Conservation (phyloP, 2,329 filamentous ascomycete genomes). For the Fusarium siculi region DNA sequence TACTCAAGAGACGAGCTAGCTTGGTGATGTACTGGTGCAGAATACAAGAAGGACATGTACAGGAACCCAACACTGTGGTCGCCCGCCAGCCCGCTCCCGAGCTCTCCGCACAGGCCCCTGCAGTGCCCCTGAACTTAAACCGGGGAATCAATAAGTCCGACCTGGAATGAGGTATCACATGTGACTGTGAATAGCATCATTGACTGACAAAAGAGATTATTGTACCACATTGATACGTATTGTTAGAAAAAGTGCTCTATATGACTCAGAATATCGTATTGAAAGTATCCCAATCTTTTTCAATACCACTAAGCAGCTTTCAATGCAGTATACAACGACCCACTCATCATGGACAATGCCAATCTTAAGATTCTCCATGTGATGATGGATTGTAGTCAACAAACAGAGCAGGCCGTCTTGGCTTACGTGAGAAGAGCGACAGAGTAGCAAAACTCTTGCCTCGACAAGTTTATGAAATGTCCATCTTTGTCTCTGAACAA, state of each 20-base stretch:
- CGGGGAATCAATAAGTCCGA: conserved; percentile 34
- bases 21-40: not conserved
- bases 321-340: not conserved
- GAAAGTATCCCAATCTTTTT: no score
- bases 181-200: conserved; percentile 19
- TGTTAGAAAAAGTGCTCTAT: not conserved
- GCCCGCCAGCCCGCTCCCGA: conserved; percentile 27
- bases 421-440: not conserved
- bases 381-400: not conserved
- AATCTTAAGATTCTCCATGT: not conserved
- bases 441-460: not conserved
- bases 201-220: not conserved
- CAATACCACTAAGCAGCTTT: not conserved
- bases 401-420: not conserved
- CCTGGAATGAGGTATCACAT: conserved; percentile 13
- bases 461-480: not conserved
- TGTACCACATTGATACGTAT: not conserved
- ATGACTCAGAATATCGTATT: not conserved
- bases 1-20: not conserved
- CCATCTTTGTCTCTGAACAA: not conserved
- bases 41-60: conserved; percentile 2
- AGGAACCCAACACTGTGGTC: conserved; percentile 1
- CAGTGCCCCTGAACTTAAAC: conserved; percentile 26
- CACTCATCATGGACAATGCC: not conserved
- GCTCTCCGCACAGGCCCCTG: conserved; percentile 31